Conservation (phyloP, 768 basidiomycete genomes). For the Boletus tomentosulus region DNA sequence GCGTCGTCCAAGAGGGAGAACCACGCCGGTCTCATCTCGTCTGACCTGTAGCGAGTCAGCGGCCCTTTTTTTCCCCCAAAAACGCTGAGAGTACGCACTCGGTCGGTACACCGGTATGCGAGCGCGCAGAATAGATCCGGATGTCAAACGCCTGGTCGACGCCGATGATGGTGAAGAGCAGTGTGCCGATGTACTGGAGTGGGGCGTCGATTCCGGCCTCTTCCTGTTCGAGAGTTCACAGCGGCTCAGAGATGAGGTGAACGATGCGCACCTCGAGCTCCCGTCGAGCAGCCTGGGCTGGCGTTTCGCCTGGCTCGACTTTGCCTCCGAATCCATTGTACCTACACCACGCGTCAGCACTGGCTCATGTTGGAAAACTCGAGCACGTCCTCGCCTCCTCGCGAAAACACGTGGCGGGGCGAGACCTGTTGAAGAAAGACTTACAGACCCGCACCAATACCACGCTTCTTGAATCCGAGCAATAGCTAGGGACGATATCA, state of each 20-base stretch:
- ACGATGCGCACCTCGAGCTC: slow-evolving; percentile 53
- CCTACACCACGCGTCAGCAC: slow-evolving; percentile 35
- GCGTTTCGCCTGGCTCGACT: slow-evolving; percentile 69
- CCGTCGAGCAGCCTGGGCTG: slow-evolving; percentile 67
- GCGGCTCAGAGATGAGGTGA: too few relatives aligned
- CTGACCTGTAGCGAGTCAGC: background rate
- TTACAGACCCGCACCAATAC: slow-evolving; percentile 63
- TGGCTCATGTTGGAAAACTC: background rate
- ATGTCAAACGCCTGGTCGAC: slow-evolving; percentile 64
- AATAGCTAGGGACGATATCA: too few relatives aligned
- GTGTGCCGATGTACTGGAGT: slow-evolving; percentile 51
- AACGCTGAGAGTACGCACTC: slow-evolving; percentile 50
- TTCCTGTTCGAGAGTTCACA: slow-evolving; percentile 48
- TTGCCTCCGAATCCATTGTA: slow-evolving; percentile 92
- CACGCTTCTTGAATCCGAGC: slow-evolving; percentile 63
- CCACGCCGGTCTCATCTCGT: too few relatives aligned
- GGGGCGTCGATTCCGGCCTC: slow-evolving; percentile 73
- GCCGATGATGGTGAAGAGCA: slow-evolving; percentile 58
- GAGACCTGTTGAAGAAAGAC: slow-evolving; percentile 9
- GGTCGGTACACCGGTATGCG: slow-evolving; percentile 54
- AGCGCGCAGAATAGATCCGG: slow-evolving; percentile 62
- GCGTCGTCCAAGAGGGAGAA: too few relatives aligned
- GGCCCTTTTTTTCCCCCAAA: background rate
- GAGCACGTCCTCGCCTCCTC: background rate
- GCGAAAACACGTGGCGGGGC: background rate